Evolutionary conservation across 148 eudicot species (phyloP).

Genomic region (Vaccinium vitisidaea): DNA sequence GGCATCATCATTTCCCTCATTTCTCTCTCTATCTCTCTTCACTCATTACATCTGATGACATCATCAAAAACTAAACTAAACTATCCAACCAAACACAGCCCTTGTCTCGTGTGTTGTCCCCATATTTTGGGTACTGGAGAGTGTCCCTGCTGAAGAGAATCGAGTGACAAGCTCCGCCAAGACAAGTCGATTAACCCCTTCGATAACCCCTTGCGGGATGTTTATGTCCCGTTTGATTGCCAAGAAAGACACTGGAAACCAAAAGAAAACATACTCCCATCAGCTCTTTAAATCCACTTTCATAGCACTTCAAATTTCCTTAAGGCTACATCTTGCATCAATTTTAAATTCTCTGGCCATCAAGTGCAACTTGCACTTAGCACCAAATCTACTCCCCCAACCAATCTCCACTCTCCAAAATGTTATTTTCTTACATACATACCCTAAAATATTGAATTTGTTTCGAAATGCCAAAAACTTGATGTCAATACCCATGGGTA

Average conservation of each 20-base stretch:
- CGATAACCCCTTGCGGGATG: neutral
- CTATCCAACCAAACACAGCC: too few species aligned
- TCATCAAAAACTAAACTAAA: too few species aligned
- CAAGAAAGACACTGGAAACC: neutral
- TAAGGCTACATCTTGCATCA: neutral
- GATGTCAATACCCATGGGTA: slow-evolving; percentile 30
- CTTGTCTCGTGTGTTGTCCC: neutral
- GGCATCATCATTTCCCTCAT: too few species aligned
- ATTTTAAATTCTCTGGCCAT: neutral
- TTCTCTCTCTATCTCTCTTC: too few species aligned
- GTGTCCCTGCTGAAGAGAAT: too few species aligned
- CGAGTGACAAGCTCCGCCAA: too few species aligned
- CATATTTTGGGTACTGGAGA: too few species aligned
- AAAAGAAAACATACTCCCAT: slow-evolving; percentile 5
- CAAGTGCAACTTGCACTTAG: neutral
- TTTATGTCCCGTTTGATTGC: neutral
- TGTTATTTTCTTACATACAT: slow-evolving; percentile 1
- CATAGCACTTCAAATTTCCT: slow-evolving; percentile 9
- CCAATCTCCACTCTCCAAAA: neutral
- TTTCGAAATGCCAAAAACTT: slow-evolving; percentile 3
- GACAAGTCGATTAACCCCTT: too few species aligned
- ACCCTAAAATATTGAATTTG: neutral
- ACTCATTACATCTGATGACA: too few species aligned
- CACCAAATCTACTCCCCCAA: slow-evolving; percentile 13
- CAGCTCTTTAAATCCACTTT: slow-evolving; percentile 12